Evolutionary conservation across 441 rosid species (phyloP).

Genomic region (Cnidoscolus chayamansa): DNA sequence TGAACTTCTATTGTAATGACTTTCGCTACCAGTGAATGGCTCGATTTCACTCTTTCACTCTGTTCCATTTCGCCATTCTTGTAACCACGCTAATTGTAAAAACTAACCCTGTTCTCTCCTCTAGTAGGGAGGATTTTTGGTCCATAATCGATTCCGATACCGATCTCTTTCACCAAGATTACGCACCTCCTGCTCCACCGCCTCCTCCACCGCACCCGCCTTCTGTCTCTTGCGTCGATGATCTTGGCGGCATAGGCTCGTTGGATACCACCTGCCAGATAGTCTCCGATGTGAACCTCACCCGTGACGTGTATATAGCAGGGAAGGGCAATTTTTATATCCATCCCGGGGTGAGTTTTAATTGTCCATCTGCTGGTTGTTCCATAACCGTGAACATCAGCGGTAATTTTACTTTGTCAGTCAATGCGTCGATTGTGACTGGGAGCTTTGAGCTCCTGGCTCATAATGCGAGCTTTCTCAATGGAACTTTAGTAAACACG

Average conservation of each 20-base stretch:
- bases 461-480: conserved; percentile 54
- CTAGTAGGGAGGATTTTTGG: conserved; percentile 22
- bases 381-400: conserved; percentile 61
- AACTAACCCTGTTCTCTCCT: conserved; percentile 35
- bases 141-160: conserved; percentile 46
- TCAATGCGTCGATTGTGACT: conserved; percentile 54
- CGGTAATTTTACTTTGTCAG: conserved; percentile 70
- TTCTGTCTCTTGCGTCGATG: conserved; percentile 77
- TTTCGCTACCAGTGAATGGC: conserved; percentile 53
- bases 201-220: conserved; percentile 95
- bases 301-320: conserved; percentile 69
- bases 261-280: conserved; percentile 83
- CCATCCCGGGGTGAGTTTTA: conserved; percentile 67
- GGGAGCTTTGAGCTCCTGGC: conserved; percentile 72
- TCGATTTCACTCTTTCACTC: conserved; percentile 34
- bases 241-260: conserved; percentile 82
- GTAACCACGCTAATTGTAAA: conserved; percentile 29
- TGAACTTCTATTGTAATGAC: conserved; percentile 45
- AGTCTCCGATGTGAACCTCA: conserved; percentile 74
- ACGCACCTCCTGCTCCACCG: conserved; percentile 93
- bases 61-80: conserved; percentile 15
- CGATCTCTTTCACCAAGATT: conserved; percentile 65
- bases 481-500: conserved; percentile 62
- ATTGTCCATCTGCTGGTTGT: conserved; percentile 62
- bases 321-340: conserved; percentile 78